Evolutionary conservation across 495 filamentous ascomycete species (phyloP), one percentile per base, ranked within the genome.

Genomic region (Tuber calosporum): DNA sequence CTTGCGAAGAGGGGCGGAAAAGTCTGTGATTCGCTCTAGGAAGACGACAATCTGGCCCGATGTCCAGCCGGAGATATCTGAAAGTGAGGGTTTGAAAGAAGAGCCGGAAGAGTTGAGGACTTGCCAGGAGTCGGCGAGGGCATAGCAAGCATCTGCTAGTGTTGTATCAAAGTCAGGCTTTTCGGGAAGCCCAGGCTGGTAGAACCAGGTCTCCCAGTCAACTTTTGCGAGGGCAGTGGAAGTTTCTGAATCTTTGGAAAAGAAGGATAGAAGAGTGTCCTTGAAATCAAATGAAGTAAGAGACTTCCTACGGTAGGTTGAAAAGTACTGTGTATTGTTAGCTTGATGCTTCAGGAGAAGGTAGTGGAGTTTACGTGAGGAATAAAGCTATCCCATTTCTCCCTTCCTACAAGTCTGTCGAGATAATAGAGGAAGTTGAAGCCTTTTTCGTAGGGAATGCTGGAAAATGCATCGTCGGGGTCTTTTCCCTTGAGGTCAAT

Each of bases 231-330:
- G 86, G 20, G 89, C 86, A 79, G 90, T 89, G 26, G 89, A 86
- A 41, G 90, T 88, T 48, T 89, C 87, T 20, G 86, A 81, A 69
- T 96, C 91, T 0, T 84, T 83, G 66, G 85, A 79, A 80, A 97
- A 97, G 86, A 97, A 99, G 34, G 90, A 87, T 38, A 96, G 80
- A 67, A 97, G 87, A 17, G 92, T 93, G 41, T 89, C 85, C 83
- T 92, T 95, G 86, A 99, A 99, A 72, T 99, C 93, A 74, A 90
- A 93, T 0, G 93, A 96, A 79, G 96, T 92, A 13, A 99, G 86
- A 6, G 93, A 96, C 79, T 91, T 92, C 73, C 87, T 85, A 45
- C 89, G 86, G 85, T 89, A 97, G 19, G 84, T 90, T n/a, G 85
- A 89, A 82, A 97, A 97, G 83, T 97, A 97, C 86, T 89, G 66